Base-by-base conservation (phyloP, 1,284 basidiomycete genomes). In the Inonotus hispidus region DNA sequence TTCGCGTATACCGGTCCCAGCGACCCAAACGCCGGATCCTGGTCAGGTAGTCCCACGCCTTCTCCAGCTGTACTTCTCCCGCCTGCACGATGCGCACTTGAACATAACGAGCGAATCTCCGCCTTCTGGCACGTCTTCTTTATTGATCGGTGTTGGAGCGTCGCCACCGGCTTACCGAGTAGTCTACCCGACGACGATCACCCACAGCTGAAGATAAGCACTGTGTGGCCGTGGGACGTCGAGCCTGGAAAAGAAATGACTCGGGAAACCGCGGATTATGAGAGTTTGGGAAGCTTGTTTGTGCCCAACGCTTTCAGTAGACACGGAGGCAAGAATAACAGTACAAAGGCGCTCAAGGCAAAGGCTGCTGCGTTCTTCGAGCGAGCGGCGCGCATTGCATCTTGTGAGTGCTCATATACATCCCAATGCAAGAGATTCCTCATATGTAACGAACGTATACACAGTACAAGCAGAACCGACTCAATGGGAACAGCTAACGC, bases 81-180 rank as follows among this genome's bases (percentile, higher is more conserved):
- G 19, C 73, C 75, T 2, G 76, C 79, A 0, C 66, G 68, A 16
- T 75, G 79, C 65, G 63, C 69, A 2, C 68, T 70, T 29, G 79
- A 82, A 63, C 72, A 78, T 56, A 71, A 72, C 37, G 81, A 85
- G 63, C 75, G 80, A 43, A 73, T 83, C 27, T 71, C 77, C 5
- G 76, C 79, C 11, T 84, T 85, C 68, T 85, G 83, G 82, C 81
- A 84, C 68, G 77, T 83, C 16, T 85, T 82, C 67, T 77, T 79
- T 68, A 75, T 84, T 21, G 83, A 85, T 66, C 75, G 82, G 35
- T 79, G 79, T 29, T 84, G 83, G 81, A 77, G 81, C 23, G 77
- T 81, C 10, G 78, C 77, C 7, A 80, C 78, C 63, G 81, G 80
- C 1, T 72, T 84, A 27, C 81, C 82, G 16, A 74, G 79, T 19